Percentiles rank a stretch among this genome's conserved stretches.
phyloP scores from a whole-genome alignment of 2,329 filamentous ascomycete species.

The Emmonsiellopsis sp. region DNA sequence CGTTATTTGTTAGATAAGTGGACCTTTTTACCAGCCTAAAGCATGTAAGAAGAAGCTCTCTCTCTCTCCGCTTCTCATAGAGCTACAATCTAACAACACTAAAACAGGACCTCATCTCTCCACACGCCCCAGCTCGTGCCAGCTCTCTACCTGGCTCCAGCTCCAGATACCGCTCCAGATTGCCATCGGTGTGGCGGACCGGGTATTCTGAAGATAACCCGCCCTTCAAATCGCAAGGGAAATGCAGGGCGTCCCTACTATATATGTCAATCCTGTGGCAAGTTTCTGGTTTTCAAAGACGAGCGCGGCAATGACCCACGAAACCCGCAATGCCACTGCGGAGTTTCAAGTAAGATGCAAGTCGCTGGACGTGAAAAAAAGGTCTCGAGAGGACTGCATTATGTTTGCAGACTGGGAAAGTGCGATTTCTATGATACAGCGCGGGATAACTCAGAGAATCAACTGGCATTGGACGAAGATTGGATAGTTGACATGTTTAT shows the following conservation, averaged over 20 bases:
- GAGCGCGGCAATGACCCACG: background rate
- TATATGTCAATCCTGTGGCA: constrained; percentile 1
- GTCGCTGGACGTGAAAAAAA: background rate
- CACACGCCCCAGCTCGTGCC: background rate
- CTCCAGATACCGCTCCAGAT: background rate
- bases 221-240: background rate
- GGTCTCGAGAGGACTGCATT: constrained; percentile 1
- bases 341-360: constrained; percentile 1
- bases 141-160: background rate
- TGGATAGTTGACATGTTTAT: background rate
- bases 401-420: constrained; percentile 1
- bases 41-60: background rate
- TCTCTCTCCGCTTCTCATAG: background rate
- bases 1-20: background rate
- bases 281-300: constrained; percentile 3
- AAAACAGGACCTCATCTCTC: background rate
- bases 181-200: background rate
- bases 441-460: background rate
- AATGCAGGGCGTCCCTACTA: constrained; percentile 4
- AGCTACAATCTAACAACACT: constrained; percentile 1
- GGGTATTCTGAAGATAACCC: background rate
- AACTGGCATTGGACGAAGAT: background rate
- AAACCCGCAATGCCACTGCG: background rate
- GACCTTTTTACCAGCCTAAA: background rate
- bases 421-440: constrained; percentile 2